Base-by-base conservation (phyloP, 768 basidiomycete genomes). In the Russula vinacea region DNA sequence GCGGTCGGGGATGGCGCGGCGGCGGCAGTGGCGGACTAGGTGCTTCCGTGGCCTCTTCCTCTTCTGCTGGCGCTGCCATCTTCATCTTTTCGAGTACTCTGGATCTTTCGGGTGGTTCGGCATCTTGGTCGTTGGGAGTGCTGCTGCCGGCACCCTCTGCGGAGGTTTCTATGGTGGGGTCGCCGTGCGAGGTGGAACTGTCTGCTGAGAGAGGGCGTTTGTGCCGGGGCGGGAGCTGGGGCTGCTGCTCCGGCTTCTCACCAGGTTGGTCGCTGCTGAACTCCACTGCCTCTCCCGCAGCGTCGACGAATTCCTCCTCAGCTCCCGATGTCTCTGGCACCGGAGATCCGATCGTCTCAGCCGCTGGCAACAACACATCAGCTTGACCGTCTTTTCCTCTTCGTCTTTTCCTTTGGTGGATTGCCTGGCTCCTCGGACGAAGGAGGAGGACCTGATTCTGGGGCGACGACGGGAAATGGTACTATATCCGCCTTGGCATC, bases 11-110 rank as follows among this genome's bases (percentile, higher is more conserved):
- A 42, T 60, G 59, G 32, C 64, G 66, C 45, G 66, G 66, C 29
- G 66, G 66, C 33, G 65, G 62, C 19, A 40, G 61, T 5, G 61
- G 64, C 37, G 64, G 53, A 29, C n/a, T n/a, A n/a, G n/a, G n/a
- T 22, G 64, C 16, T 16, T 24, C 35, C 24, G 44, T 33, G 39
- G 56, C 49, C 17, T 33, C 37, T 32, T 54, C 62, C 26, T 58
- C 49, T 44, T 39, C 22, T 5, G 32, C 26, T 19, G 29, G 37
- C 26, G 5, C 19, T 16, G 47, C 26, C 29, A 17, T 11, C 26
- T 19, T 56, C 56, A n/a, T 16, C 49, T 26, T 22, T 22, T 49
- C 44, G 9, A 10, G 10, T 22, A n/a, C 44, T 2, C 29, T n/a
- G 24, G 19, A 11, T 22, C 32, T n/a, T 24, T 60, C 59, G 29